phyloP scores from a whole-genome alignment of 2,329 filamentous ascomycete species.

The Alternaria incomplexa region DNA sequence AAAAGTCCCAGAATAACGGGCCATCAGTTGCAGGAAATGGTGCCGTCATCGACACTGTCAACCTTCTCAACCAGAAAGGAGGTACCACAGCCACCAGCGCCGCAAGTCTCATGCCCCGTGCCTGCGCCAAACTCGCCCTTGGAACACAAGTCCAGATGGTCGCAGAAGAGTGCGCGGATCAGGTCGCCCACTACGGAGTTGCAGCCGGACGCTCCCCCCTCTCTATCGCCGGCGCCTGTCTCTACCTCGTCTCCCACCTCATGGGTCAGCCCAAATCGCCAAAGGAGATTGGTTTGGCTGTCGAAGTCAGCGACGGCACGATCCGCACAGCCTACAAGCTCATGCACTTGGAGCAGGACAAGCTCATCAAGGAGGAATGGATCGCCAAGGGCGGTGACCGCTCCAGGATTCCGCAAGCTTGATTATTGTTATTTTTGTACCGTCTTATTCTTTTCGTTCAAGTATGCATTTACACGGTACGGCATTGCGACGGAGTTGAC shows the following conservation, averaged over 20 bases:
- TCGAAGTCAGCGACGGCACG: slow-evolving; percentile 93
- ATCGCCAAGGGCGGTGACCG: slow-evolving; percentile 74
- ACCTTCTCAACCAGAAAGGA: slow-evolving; percentile 61
- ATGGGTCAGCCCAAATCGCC: slow-evolving; percentile 79
- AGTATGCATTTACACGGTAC: neutral
- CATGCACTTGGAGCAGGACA: slow-evolving; percentile 75
- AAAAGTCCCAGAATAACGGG: slow-evolving; percentile 59
- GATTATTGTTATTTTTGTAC: neutral
- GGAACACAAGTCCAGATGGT: slow-evolving; percentile 79
- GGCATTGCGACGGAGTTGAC: slow-evolving; percentile 1
- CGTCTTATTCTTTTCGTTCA: neutral
- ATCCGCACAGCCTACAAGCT: slow-evolving; percentile 95
- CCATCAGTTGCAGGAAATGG: slow-evolving; percentile 43
- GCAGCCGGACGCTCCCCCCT: slow-evolving; percentile 92
- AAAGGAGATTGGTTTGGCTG: slow-evolving; percentile 85
- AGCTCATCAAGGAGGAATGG: slow-evolving; percentile 78
- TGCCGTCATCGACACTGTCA: slow-evolving; percentile 58
- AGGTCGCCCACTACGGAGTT: slow-evolving; percentile 77
- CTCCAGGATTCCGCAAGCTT: slow-evolving; percentile 66
- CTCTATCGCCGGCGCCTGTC: slow-evolving; percentile 91
- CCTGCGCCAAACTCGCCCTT: slow-evolving; percentile 82
- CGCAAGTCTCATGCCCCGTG: slow-evolving; percentile 84
- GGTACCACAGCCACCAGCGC: slow-evolving; percentile 79
- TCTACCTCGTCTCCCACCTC: slow-evolving; percentile 92
- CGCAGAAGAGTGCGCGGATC: slow-evolving; percentile 77